Percentiles rank a stretch among this genome's conserved stretches.
These are phyloP conservation scores for Oryza meridionalis DNA, from an alignment of 176 grass and related monocot species.

Conservation along the genomic window DNA sequence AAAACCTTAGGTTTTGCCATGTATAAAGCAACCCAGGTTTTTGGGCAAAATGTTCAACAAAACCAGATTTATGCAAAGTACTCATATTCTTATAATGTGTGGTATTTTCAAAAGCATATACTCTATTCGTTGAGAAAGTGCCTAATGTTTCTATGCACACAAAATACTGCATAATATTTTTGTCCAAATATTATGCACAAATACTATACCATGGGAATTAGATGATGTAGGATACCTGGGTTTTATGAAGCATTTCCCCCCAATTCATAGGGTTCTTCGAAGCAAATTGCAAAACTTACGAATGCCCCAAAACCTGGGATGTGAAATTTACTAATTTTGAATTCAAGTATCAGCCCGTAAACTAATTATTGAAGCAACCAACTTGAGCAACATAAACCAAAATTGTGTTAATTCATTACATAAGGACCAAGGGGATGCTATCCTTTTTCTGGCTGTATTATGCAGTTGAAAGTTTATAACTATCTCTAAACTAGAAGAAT, in stretches of 20 bases:
- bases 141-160: not conserved
- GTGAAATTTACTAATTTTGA: not conserved
- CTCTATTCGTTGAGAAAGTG: not conserved
- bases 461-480: not conserved
- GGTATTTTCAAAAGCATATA: not conserved
- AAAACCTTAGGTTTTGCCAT: not conserved
- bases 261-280: no score
- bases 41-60: not conserved
- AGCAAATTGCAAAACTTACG: not conserved
- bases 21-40: not conserved
- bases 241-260: not conserved
- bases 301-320: not conserved
- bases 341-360: not conserved
- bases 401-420: not conserved
- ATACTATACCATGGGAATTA: not conserved
- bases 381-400: not conserved
- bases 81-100: not conserved
- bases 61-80: not conserved
- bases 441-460: not conserved
- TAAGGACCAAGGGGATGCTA: not conserved
- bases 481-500: conserved; percentile 9
- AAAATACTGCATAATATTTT: not conserved
- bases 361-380: not conserved
- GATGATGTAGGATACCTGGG: not conserved
- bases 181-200: not conserved